phyloP scores from a whole-genome alignment of 139 green algal genomes.

The Dunaliella primolecta region DNA sequence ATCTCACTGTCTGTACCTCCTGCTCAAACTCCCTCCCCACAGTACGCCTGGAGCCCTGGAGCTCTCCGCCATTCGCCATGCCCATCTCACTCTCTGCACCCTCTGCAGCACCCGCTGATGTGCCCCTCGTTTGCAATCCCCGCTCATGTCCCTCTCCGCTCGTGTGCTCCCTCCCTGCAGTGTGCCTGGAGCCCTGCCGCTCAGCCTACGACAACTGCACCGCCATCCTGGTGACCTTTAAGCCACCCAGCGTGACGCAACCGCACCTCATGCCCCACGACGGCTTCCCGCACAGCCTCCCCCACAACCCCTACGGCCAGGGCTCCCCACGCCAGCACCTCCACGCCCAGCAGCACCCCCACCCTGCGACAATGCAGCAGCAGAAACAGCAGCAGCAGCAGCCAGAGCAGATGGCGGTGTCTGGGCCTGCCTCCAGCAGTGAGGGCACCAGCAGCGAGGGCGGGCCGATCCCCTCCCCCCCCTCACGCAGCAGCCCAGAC shows the following conservation, averaged over 20 bases:
- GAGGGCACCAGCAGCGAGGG: not conserved
- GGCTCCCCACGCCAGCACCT: too few species aligned
- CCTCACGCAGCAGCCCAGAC: not conserved
- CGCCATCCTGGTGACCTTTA: slow-evolving; percentile 19
- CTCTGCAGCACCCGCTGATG: not conserved
- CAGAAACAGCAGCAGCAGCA: not conserved
- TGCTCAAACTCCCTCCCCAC: slow-evolving; percentile 8
- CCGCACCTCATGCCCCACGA: not conserved
- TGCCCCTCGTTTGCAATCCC: not conserved
- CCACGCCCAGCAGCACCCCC: not conserved
- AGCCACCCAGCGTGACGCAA: not conserved
- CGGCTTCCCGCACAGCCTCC: not conserved
- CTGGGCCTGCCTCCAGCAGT: not conserved
- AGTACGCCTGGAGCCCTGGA: slow-evolving; percentile 27
- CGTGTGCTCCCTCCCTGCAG: slow-evolving; percentile 2
- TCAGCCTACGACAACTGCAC: slow-evolving; percentile 37
- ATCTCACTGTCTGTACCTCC: not conserved
- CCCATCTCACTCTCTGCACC: not conserved
- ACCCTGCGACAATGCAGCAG: not conserved
- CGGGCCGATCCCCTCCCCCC: not conserved
- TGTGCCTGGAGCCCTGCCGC: slow-evolving; percentile 26
- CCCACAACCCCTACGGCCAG: too few species aligned
- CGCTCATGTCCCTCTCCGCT: not conserved
- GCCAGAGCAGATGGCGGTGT: not conserved
- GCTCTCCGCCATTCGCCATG: too few species aligned